Evolutionary conservation across 345 rosid genomes (phyloP).

Genomic region (Citrus unshiu): DNA sequence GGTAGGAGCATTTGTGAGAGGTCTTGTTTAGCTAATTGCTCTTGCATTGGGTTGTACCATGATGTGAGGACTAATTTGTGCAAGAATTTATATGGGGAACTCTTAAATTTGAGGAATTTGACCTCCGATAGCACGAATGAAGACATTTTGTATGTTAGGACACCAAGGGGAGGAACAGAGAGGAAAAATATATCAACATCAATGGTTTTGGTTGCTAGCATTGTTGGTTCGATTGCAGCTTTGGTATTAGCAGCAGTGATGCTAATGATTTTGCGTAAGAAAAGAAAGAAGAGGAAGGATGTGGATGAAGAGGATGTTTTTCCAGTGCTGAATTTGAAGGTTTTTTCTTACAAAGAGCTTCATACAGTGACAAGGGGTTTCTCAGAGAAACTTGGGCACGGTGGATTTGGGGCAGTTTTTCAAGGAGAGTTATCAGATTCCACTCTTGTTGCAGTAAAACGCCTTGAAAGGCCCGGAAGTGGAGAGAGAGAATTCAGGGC

Average conservation of each 20-base stretch:
- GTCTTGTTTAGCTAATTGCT: conserved; percentile 54
- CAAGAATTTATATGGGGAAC: conserved; percentile 48
- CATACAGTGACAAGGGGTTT: conserved; percentile 44
- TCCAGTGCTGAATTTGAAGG: conserved; percentile 56
- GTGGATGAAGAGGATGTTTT: conserved; percentile 40
- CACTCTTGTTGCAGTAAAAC: conserved; percentile 54
- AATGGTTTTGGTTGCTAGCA: conserved; percentile 40
- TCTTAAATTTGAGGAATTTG: conserved; percentile 52
- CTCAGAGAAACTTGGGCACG: conserved; percentile 54
- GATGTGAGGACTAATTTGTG: conserved; percentile 42
- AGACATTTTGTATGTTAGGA: conserved; percentile 49
- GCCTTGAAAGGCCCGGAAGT: conserved; percentile 55
- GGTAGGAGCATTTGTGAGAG: conserved; percentile 45
- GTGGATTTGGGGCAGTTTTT: conserved; percentile 66
- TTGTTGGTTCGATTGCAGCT: conserved; percentile 47
- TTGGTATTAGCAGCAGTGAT: conserved; percentile 30
- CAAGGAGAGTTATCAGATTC: conserved; percentile 46
- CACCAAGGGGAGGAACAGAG: conserved; percentile 26
- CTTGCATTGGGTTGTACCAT: conserved; percentile 61
- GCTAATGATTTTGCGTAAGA: conserved; percentile 42
- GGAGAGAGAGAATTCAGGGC: conserved; percentile 63
- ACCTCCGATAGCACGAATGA: conserved; percentile 28
- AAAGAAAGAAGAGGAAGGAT: conserved; percentile 35
- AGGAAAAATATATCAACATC: conserved; percentile 36
- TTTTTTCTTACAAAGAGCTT: conserved; percentile 56